phyloP scores from a whole-genome alignment of 306 rosid genomes.

The Prunus davidiana region DNA sequence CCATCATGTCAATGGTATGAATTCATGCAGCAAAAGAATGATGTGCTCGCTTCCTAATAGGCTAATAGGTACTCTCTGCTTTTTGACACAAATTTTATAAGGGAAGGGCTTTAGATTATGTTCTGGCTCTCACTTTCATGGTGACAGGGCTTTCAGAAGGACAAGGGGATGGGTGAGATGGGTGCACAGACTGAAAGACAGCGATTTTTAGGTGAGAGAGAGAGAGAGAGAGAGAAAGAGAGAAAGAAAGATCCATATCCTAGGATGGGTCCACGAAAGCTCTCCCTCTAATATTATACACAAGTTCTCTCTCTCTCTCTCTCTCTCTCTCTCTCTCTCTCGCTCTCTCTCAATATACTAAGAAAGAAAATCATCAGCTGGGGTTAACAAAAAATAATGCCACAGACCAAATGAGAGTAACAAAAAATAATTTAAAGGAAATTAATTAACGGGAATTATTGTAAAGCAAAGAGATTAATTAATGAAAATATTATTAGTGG shows the following conservation, averaged over 20 bases:
- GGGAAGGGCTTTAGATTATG: slow-evolving; percentile 25
- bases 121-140: slow-evolving; percentile 95
- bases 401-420: background rate
- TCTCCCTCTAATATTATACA: slow-evolving; percentile 11
- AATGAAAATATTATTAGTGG: background rate
- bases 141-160: slow-evolving; percentile 64
- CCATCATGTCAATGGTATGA: slow-evolving; percentile 33
- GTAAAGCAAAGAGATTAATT: background rate
- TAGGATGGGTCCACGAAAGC: slow-evolving; percentile 38
- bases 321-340: no score
- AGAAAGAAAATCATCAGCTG: background rate
- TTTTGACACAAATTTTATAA: slow-evolving; percentile 20
- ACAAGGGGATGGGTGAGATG: slow-evolving; percentile 39
- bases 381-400: background rate
- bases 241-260: slow-evolving; percentile 36
- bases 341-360: background rate
- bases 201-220: slow-evolving; percentile 64
- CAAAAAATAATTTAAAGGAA: background rate
- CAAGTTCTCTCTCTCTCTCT: background rate
- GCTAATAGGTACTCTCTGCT: background rate
- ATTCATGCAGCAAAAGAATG: slow-evolving; percentile 5
- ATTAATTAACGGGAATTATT: background rate
- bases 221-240: slow-evolving; percentile 34
- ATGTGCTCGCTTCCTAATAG: background rate
- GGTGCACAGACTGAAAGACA: slow-evolving; percentile 64